Percentiles rank a stretch among this genome's conserved stretches.
These are phyloP conservation scores for Ephemerocybe angulata DNA, from an alignment of 768 basidiomycete species.

Conservation along the genomic window DNA sequence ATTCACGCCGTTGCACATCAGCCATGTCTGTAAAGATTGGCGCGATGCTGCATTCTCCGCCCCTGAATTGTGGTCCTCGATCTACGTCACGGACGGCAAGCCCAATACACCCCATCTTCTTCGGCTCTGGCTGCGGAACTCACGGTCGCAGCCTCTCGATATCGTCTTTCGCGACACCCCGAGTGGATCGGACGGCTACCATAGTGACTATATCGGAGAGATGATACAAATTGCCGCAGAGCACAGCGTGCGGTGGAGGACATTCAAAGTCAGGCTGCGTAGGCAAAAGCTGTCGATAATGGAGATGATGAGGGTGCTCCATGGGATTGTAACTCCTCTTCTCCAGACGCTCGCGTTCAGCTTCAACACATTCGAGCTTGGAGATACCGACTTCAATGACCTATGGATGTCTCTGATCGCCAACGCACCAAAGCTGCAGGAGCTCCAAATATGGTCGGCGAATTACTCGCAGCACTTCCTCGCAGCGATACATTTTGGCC, in stretches of 20 bases:
- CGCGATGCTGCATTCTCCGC: background rate
- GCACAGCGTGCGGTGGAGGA: background rate
- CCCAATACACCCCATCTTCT: background rate
- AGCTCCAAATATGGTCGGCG: background rate
- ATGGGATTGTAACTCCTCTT: no score
- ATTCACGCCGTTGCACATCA: background rate
- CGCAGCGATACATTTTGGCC: background rate
- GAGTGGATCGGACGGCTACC: background rate
- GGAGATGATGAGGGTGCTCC: background rate
- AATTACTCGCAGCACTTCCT: background rate
- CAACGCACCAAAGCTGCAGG: background rate
- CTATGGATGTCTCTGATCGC: background rate
- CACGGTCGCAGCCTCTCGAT: background rate
- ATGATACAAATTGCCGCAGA: background rate
- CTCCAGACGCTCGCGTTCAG: constrained; percentile 2
- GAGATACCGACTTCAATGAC: background rate
- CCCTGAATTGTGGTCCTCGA: background rate
- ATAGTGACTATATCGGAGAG: background rate
- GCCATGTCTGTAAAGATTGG: background rate
- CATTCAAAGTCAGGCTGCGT: background rate
- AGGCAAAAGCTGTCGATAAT: background rate
- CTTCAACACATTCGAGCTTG: background rate
- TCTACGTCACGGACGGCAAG: background rate
- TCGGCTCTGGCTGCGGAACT: background rate
- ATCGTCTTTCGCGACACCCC: background rate